A percentile compares a stretch with the other conserved stretches of the same genome.
Evolutionary conservation across 75 land plant genomes (phyloP).

Genomic region (Larix kaempferi): DNA sequence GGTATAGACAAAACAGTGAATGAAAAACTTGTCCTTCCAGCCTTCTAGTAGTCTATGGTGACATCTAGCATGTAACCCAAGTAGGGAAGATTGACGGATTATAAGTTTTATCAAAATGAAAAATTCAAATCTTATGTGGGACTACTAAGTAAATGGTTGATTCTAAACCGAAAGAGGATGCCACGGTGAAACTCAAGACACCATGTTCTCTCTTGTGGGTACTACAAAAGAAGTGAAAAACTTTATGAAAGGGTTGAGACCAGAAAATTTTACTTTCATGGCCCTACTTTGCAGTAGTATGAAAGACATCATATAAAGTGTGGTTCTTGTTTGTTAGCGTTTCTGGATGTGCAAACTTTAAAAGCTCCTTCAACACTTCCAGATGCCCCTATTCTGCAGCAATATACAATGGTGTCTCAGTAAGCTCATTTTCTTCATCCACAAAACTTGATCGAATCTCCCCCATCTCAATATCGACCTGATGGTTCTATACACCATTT

Average conservation of each 20-base stretch:
- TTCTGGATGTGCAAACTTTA: conserved; percentile 39
- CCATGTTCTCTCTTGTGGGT: background rate
- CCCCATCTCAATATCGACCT: conserved; percentile 34
- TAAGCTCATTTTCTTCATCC: conserved; percentile 64
- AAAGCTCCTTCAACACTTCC: conserved; percentile 53
- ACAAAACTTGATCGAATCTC: conserved; percentile 53
- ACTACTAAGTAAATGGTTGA: background rate
- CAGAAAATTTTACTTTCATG: conserved; percentile 34
- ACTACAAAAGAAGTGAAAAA: background rate
- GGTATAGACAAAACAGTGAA: background rate
- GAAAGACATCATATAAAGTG: conserved; percentile 49
- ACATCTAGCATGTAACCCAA: background rate
- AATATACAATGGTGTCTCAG: conserved; percentile 51
- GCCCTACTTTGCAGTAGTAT: conserved; percentile 57
- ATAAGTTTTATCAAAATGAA: background rate
- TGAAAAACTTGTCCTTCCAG: conserved; percentile 4
- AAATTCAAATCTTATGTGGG: background rate
- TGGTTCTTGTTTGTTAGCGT: conserved; percentile 36
- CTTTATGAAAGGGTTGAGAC: background rate
- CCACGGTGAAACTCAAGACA: background rate
- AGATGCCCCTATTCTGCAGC: conserved; percentile 58
- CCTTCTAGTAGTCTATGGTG: no score
- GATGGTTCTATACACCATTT: background rate
- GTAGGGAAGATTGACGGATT: background rate
- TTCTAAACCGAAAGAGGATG: background rate